Base-by-base conservation (phyloP, 257 asterid species). In the Fraxinus excelsior region DNA sequence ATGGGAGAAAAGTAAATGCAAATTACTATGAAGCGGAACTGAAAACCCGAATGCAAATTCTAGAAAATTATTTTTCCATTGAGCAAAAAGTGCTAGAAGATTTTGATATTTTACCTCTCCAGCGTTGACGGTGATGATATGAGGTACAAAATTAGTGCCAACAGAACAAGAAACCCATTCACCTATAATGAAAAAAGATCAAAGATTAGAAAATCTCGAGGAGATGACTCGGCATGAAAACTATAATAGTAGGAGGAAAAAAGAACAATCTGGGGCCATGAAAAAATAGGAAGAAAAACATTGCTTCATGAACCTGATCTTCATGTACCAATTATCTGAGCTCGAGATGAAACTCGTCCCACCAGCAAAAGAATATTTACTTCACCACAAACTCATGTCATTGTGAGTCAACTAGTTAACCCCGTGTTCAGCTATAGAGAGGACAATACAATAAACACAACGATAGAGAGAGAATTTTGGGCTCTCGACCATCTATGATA, bases 121-220 rank as follows among this genome's bases (percentile, higher is more conserved):
- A 67, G 87, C 78, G 78, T 87, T 80, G 42, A 87, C 88, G 4
- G 81, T 82, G 16, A 84, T 82, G 44, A 87, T 79, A 70, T 84
- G 88, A 13, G 90, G 90, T 19, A 87, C 80, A 75, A 87, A 84
- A 76, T 82, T 87, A 38, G 88, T 84, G 16, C 88, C 90, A 38
- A 84, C 87, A 58, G 88, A 80, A 74, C 84, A 78, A 32, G 88
- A 82, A 79, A 82, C 87, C 90, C 88, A 80, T 73, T 84, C 88
- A 44, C 88, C 90, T 86, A 73, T 4, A 80, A 37, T 56, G 35
- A 23, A 56, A 31, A 49, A 74, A 7, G 2, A 46, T 40, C 16
- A 5, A 60, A 60, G 8, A 79, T 72, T 29, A 73, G 73, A 18
- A 82, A 66, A 18, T 26, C 60, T 3, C 46, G 11, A 3, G 64